Evolutionary conservation across 495 filamentous ascomycete genomes (phyloP), one percentile per base, ranked within the genome.

Genomic region (Amphirosellinia nigrospora): DNA sequence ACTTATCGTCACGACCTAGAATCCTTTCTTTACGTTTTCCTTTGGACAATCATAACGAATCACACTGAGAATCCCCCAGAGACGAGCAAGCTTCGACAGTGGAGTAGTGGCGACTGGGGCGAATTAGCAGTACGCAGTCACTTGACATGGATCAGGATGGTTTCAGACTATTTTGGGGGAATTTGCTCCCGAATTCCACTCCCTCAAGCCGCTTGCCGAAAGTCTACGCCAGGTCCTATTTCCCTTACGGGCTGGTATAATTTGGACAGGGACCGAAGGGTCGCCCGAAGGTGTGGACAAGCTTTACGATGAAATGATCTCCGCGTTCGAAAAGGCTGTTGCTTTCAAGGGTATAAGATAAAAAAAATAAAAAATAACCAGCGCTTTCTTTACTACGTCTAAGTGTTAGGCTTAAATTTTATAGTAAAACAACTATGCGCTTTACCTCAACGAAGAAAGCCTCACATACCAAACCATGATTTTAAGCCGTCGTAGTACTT

Each of bases 1-100:
- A n/a, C n/a, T n/a, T n/a, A n/a, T n/a, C n/a, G n/a, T n/a, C n/a
- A n/a, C n/a, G n/a, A n/a, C n/a, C n/a, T n/a, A n/a, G n/a, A n/a
- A n/a, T n/a, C n/a, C 11, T 82, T 82, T 55, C 73, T 82, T 66
- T 81, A 83, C 71, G 76, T 82, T 64, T 73, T 82, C 23, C 66
- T 81, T 15, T 83, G 77, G 80, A 66, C 66, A 21, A 72, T 76
- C 64, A 76, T 76, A 70, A 72, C 69, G 23, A 74, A 74, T 50
- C 72, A 69, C 45, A 71, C 69, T 39, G 67, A 73, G 32, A 67
- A 70, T n/a, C 72, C 61, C 60, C 76, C 66, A 62, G 71, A 76
- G 71, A 76, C 71, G 62, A 79, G 76, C 72, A 76, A 67, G 73
- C 74, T 79, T 66, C 69, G 72, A 64, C 63, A 71, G 70, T 80